phyloP scores from a whole-genome alignment of 2,329 filamentous ascomycete genomes.

The Phoma sp. region DNA sequence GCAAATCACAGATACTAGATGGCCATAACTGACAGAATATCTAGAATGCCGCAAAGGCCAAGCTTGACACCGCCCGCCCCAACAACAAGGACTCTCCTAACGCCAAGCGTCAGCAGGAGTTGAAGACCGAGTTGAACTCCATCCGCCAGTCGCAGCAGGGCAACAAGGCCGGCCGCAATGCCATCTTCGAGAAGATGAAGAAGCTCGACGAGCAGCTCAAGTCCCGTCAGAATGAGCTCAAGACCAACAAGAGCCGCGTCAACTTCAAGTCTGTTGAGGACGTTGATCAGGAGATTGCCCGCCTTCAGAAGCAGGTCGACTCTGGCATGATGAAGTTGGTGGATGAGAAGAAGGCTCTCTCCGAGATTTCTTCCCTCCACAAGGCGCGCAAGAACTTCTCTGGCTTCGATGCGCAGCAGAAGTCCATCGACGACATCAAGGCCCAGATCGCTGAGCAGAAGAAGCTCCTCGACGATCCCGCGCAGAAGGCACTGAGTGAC shows the following conservation, averaged over 20 bases:
- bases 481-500: conserved; percentile 85
- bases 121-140: conserved; percentile 79
- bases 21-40: conserved; percentile 13
- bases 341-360: conserved; percentile 92
- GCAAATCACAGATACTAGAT: neutral
- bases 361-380: conserved; percentile 80
- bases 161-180: conserved; percentile 80
- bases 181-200: conserved; percentile 89
- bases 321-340: conserved; percentile 92
- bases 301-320: conserved; percentile 84
- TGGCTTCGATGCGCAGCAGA: conserved; percentile 82
- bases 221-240: conserved; percentile 83
- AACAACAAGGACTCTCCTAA: conserved; percentile 82
- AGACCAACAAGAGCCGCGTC: conserved; percentile 79
- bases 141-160: conserved; percentile 88
- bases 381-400: conserved; percentile 93
- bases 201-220: conserved; percentile 88
- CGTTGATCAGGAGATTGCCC: conserved; percentile 80
- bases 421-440: conserved; percentile 86
- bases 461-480: conserved; percentile 88
- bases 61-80: conserved; percentile 82
- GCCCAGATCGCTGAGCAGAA: conserved; percentile 86
- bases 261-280: conserved; percentile 88
- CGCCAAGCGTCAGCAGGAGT: conserved; percentile 83
- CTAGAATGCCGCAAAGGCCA: conserved; percentile 84